Base-by-base conservation (phyloP, 768 basidiomycete genomes). In the Phanerodontia chrysosporium region DNA sequence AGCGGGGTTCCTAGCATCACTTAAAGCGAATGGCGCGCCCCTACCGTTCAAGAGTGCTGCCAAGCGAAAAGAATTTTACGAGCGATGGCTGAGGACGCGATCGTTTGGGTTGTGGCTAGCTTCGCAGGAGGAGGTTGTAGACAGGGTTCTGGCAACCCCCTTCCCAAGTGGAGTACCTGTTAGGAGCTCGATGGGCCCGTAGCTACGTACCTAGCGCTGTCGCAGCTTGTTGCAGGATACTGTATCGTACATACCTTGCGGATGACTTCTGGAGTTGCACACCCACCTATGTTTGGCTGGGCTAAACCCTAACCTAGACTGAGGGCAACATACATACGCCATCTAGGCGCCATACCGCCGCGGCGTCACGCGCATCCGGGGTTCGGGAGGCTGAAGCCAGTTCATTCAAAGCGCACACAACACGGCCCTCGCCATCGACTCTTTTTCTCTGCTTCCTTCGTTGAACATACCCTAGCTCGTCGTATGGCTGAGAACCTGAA, bases 101-200 rank as follows among this genome's bases (percentile, higher is more conserved):
- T 82, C 84, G 8, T 94, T 94, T 72, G 90, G 87, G 18, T 62
- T 87, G 42, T 94, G 91, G 90, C 74, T 94, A 27, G 85, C 86
- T 12, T 77, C 78, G 61, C 90, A 92, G 71, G 90, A 92, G 65
- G 80, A 82, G 30, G 82, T 89, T 49, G 84, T 92, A 44, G 79
- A 83, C 58, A 74, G 71, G 25, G 82, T 86, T 36, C 70, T 90
- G 67, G 74, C 58, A 25, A 51, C 24, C 35, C 36, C 56, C 21
- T 42, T 44, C 30, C 39, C 58, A 2, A 52, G 39, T 16, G 36
- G 35, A 9, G 52, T 42, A 5, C 42, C 52, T 29, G 49, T 30
- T 10, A 51, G 30, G 49, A 30, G 28, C 10, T n/a, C 49, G 13
- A 12, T 22, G 30, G 49, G 28, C 29, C 32, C 28, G n/a, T 42